Conservation (phyloP, 1,139 yeast genomes). For the Magnusiomyces magnusii region DNA sequence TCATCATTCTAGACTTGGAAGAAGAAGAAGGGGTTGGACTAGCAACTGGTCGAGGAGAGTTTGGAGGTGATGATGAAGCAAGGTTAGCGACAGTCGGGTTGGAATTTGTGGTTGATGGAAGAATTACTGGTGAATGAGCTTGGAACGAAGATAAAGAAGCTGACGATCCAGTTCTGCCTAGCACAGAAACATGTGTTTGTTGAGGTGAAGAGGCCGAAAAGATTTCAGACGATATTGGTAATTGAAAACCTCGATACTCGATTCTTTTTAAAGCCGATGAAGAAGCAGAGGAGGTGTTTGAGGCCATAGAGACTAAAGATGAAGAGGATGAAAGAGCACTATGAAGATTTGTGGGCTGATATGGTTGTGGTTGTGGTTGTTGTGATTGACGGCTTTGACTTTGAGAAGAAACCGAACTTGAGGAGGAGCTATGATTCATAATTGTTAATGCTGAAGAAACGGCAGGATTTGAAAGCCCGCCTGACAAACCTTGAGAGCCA, state of each 20-base stretch:
- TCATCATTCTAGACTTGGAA: constrained; percentile 12
- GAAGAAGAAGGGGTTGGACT: constrained; percentile 6
- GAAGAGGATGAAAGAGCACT: constrained; percentile 9
- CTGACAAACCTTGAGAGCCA: background rate
- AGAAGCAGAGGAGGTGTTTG: constrained; percentile 10
- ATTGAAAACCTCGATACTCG: constrained; percentile 56
- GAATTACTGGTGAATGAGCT: background rate
- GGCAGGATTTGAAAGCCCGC: background rate
- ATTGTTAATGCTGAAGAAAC: background rate
- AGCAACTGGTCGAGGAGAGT: constrained; percentile 14
- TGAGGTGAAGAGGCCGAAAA: constrained; percentile 13
- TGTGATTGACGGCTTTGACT: background rate
- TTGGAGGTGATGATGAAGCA: constrained; percentile 11
- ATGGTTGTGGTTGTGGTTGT: too few relatives aligned
- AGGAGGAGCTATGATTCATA: background rate
- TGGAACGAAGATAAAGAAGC: constrained; percentile 1
- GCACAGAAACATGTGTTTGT: background rate
- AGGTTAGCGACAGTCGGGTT: background rate
- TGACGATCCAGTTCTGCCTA: constrained; percentile 5
- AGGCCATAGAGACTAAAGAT: constrained; percentile 10
- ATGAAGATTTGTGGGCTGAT: background rate
- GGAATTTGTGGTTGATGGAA: constrained; percentile 3
- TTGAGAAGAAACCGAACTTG: background rate
- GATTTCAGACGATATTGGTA: constrained; percentile 34
- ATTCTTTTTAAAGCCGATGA: constrained; percentile 15